Percentiles rank a stretch among this genome's conserved stretches.
Evolutionary conservation across 179 eudicot genomes (phyloP).

Genomic region (Beta corolliflora): DNA sequence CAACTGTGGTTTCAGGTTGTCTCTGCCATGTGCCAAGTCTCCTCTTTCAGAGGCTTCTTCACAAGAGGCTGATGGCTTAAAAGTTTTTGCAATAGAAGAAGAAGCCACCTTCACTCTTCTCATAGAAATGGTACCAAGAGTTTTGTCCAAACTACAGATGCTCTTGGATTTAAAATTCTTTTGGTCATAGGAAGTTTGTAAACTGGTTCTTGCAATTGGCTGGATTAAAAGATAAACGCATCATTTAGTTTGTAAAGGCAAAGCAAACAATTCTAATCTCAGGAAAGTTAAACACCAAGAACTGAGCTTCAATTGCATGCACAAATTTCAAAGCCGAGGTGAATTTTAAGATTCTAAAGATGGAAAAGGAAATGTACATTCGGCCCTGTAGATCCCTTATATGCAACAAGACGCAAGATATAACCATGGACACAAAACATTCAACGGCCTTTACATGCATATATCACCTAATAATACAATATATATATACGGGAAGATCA

Average conservation of each 20-base stretch:
- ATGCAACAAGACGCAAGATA: neutral
- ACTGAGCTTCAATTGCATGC: neutral
- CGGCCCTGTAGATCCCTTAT: neutral
- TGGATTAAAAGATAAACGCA: conserved; percentile 25
- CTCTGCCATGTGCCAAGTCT: conserved; percentile 27
- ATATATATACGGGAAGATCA: too few relatives aligned
- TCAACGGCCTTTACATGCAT: neutral
- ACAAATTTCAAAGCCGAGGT: neutral
- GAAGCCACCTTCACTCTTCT: conserved; percentile 34
- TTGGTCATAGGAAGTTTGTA: conserved; percentile 32
- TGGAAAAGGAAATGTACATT: neutral
- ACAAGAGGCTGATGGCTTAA: conserved; percentile 23
- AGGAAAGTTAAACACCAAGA: conserved; percentile 2
- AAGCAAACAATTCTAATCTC: conserved; percentile 2
- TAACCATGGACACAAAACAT: neutral
- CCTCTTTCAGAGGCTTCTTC: conserved; percentile 36
- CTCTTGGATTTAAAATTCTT: conserved; percentile 39
- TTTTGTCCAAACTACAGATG: conserved; percentile 32
- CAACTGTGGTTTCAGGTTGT: conserved; percentile 27
- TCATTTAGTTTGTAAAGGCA: neutral
- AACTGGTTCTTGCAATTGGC: conserved; percentile 45
- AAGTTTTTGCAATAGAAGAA: conserved; percentile 36
- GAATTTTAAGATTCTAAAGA: neutral
- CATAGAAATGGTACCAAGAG: conserved; percentile 34
- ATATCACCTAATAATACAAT: too few relatives aligned